Percentiles rank a stretch among this genome's conserved stretches.
Conservation (phyloP, 2,329 filamentous ascomycete genomes). For the Fusarium nygamai region DNA sequence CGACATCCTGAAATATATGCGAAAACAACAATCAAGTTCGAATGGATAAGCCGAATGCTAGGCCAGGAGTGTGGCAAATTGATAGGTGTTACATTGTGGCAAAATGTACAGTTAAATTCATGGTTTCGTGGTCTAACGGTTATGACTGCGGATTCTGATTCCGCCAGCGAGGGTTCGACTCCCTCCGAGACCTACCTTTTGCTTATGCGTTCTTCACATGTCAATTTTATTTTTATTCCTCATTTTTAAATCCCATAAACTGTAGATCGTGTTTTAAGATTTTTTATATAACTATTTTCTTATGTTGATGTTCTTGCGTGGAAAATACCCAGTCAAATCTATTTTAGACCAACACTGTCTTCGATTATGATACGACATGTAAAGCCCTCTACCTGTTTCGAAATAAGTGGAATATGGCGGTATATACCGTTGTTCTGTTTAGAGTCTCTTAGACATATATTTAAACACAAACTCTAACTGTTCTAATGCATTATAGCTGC, state of each 20-base stretch:
- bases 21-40: too few relatives aligned
- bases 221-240: background rate
- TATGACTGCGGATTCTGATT: slow-evolving; percentile 1
- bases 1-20: too few relatives aligned
- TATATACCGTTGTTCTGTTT: fast-evolving
- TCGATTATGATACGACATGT: too few relatives aligned
- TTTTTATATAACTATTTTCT: fast-evolving
- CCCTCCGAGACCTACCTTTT: background rate
- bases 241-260: fast-evolving
- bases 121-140: background rate
- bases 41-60: too few relatives aligned
- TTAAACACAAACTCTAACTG: fast-evolving
- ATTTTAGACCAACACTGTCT: too few relatives aligned
- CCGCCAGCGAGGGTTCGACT: background rate
- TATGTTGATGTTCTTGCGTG: too few relatives aligned
- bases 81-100: fast-evolving
- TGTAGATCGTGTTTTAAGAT: fast-evolving
- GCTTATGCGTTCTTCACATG: background rate
- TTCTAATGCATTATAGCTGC: fast-evolving
- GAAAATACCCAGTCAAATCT: too few relatives aligned
- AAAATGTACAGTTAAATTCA: fast-evolving
- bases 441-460: fast-evolving
- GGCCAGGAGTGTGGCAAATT: background rate
- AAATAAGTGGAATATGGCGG: fast-evolving
- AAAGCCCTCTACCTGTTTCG: fast-evolving